Conservation (phyloP, 1,139 yeast species). For the Pichia cactophila region DNA sequence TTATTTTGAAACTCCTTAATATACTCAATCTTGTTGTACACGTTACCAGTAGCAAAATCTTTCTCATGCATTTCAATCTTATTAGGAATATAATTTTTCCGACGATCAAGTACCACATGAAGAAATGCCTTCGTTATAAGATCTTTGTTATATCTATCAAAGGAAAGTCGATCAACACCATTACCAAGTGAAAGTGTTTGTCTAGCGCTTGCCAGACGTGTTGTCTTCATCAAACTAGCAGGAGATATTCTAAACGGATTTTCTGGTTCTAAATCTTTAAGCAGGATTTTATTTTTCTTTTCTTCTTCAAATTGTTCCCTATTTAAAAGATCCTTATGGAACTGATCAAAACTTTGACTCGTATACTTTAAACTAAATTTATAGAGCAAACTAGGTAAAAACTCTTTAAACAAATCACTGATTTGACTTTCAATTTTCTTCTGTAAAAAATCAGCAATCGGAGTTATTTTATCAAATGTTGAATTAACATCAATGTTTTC, state of each 20-base stretch:
- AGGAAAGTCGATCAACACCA: constrained; percentile 22
- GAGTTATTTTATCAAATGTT: constrained; percentile 78
- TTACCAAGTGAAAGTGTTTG: constrained; percentile 62
- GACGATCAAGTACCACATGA: constrained; percentile 22
- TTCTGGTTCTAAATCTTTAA: constrained; percentile 49
- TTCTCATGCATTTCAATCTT: constrained; percentile 22
- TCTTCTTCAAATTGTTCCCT: constrained; percentile 25
- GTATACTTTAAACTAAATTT: constrained; percentile 69
- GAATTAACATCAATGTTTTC: constrained; percentile 77
- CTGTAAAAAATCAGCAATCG: constrained; percentile 73
- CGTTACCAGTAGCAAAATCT: constrained; percentile 19
- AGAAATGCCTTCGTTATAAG: constrained; percentile 28
- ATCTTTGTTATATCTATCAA: constrained; percentile 27
- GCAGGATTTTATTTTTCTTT: constrained; percentile 28
- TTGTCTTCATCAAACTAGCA: constrained; percentile 60
- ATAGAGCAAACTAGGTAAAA: constrained; percentile 74
- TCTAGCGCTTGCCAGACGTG: constrained; percentile 67
- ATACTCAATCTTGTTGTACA: constrained; percentile 33
- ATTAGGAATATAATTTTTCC: constrained; percentile 18
- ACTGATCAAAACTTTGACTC: constrained; percentile 35
- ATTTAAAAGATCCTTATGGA: constrained; percentile 29
- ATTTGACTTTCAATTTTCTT: constrained; percentile 77
- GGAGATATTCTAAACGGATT: constrained; percentile 52
- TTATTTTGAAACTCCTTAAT: constrained; percentile 43
- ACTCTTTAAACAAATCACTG: constrained; percentile 72